phyloP scores from a whole-genome alignment of 495 filamentous ascomycete genomes.

The Letharia columbiana region DNA sequence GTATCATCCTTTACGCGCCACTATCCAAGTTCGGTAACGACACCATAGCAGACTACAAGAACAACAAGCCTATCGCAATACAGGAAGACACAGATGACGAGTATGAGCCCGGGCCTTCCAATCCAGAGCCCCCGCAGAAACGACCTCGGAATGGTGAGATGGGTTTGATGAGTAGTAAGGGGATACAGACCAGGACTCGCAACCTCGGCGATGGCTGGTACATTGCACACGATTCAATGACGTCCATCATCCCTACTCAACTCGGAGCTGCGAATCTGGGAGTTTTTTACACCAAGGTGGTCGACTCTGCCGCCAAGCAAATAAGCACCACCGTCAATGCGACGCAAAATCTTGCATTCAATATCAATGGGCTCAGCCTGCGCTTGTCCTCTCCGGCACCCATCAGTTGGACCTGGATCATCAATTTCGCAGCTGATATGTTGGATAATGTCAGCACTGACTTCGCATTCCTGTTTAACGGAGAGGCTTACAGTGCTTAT shows the following conservation, averaged over 20 bases:
- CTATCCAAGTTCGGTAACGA: not conserved
- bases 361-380: not conserved
- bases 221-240: not conserved
- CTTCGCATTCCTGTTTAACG: not conserved
- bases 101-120: not conserved
- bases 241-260: not conserved
- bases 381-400: not conserved
- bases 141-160: not conserved
- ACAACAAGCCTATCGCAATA: not conserved
- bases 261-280: not conserved
- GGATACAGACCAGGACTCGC: not conserved
- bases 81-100: not conserved
- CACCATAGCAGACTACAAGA: not conserved
- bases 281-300: not conserved
- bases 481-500: not conserved
- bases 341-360: not conserved
- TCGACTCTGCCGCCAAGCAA: not conserved
- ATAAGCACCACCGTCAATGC: not conserved
- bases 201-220: not conserved
- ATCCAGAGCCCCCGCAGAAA: not conserved
- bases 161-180: not conserved
- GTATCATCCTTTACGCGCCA: not conserved
- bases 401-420: not conserved
- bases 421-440: not conserved
- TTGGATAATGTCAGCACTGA: not conserved